Evolutionary conservation across 352 stramenopile species (phyloP).

Genomic region (Phytophthora pini): DNA sequence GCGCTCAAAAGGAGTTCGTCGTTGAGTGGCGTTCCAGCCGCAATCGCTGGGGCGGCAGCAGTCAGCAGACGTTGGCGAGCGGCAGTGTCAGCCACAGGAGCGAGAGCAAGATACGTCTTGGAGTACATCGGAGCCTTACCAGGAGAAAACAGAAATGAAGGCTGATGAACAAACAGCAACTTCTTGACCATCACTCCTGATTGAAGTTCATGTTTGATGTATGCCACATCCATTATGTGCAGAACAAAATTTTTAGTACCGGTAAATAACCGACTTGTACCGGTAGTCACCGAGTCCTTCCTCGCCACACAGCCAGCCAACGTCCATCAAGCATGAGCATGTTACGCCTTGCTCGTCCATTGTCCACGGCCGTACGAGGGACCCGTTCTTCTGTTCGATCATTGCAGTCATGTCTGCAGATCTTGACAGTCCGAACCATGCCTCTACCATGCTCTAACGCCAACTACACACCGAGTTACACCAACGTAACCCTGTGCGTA

Average conservation of each 20-base stretch:
- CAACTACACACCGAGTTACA: constrained; percentile 1
- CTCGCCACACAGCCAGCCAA: neutral
- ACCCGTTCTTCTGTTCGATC: neutral
- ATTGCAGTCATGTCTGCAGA: constrained; percentile 6
- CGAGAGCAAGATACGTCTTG: constrained; percentile 11
- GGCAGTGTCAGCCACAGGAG: constrained; percentile 1
- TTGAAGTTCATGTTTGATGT: too few species aligned
- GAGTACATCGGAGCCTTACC: neutral
- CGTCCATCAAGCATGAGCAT: constrained; percentile 6
- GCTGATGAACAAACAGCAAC: too few species aligned
- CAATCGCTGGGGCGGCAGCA: neutral
- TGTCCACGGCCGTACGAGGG: neutral
- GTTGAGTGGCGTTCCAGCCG: constrained; percentile 4
- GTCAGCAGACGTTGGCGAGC: constrained; percentile 3
- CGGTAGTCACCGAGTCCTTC: too few species aligned
- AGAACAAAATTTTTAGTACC: too few species aligned
- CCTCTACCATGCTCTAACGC: neutral
- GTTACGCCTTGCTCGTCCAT: constrained; percentile 11
- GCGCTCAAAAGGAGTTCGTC: neutral
- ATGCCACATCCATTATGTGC: too few species aligned
- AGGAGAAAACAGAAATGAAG: too few species aligned
- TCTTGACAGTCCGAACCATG: neutral
- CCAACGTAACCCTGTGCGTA: constrained; percentile 5
- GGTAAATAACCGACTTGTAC: too few species aligned
- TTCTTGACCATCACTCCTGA: too few species aligned